Evolutionary conservation across 805 yeast genomes (phyloP), one percentile per base, ranked within the genome.

Genomic region (Nakazawaea pomicola): DNA sequence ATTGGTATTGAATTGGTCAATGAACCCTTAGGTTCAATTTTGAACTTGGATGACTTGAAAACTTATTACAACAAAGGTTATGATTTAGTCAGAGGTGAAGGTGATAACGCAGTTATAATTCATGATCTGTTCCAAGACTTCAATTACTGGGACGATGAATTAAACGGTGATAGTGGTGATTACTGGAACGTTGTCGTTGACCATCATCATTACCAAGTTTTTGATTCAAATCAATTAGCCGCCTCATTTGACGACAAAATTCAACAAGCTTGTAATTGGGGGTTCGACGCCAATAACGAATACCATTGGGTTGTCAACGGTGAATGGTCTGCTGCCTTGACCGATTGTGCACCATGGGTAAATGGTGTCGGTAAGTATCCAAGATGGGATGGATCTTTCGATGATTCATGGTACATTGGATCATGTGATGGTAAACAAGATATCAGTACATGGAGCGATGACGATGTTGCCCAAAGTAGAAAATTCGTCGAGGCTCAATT

Each of bases 121-220:
- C 87, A 80, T 47, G 89, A 83, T 56, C 88, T 86, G 0, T 83
- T 83, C 55, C 59, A 71, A 55, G 58, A 64, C 1, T 57, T 72
- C 23, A 78, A 76, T 0, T 72, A 68, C 54, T 82, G 83, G 83
- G 67, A 79, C 50, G 50, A 58, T 7, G 67, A 68, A 32, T 57
- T 76, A 20, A 52, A 57, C 10, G 49, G 53, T 7, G 50, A 50
- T 14, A 45, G 59, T 47, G 58, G 38, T 8, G 27, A 30, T 29
- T 71, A 65, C 57, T 78, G 80, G 76, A 78, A 81, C 53, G 82
- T 86, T 39, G 78, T 85, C 15, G 61, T 89, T 25, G 97, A 90
- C 60, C 96, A 87, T 64, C 96, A 90, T 63, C 83, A 83, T 57
- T 90, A 90, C 67, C 95, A 87, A 65, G 93, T 85, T n/a, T 90